Base-by-base conservation (phyloP, 768 basidiomycete species). In the Crassisporium funariophilum region DNA sequence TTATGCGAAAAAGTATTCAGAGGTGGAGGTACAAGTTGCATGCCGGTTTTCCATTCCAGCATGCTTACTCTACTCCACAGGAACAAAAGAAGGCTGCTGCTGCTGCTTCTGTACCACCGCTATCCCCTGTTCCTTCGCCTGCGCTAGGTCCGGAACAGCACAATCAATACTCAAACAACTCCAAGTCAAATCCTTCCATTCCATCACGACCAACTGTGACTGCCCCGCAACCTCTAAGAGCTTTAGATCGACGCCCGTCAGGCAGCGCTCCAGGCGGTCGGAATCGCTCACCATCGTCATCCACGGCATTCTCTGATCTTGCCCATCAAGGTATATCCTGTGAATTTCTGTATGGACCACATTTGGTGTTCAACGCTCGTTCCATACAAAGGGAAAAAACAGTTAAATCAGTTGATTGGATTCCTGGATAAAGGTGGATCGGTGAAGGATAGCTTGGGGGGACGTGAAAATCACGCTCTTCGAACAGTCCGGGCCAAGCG, bases 351-450 rank as follows among this genome's bases (percentile, higher is more conserved):
- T 31, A 31, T 31, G n/a, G n/a, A n/a, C n/a, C n/a, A n/a, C n/a
- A n/a, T n/a, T n/a, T n/a, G n/a, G n/a, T n/a, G n/a, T n/a, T n/a
- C n/a, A n/a, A n/a, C n/a, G n/a, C n/a, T n/a, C n/a, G n/a, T n/a
- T n/a, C n/a, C n/a, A n/a, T n/a, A n/a, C n/a, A n/a, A n/a, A 88
- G 86, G 91, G 49, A 95, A 94, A 74, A 86, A 81, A 58, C 89
- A 91, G 54, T 66, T 95, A 12, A 92, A 89, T 56, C 88, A 90
- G 48, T 72, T 95, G 41, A 93, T 91, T 47, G 88, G 86, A 7
- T 84, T 93, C 59, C 71, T 95, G 44, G 91, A 91, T 64, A 88
- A 90, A 63, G 81, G 84, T 46, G 79, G 78, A 27, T 73, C 76
- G 54, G 76, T 76, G 15, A 86, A 84, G 54, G 86, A 88, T 49